These are phyloP conservation scores for Zea mays DNA, from an alignment of 176 grass and related monocot genomes.

Conservation along the genomic window DNA sequence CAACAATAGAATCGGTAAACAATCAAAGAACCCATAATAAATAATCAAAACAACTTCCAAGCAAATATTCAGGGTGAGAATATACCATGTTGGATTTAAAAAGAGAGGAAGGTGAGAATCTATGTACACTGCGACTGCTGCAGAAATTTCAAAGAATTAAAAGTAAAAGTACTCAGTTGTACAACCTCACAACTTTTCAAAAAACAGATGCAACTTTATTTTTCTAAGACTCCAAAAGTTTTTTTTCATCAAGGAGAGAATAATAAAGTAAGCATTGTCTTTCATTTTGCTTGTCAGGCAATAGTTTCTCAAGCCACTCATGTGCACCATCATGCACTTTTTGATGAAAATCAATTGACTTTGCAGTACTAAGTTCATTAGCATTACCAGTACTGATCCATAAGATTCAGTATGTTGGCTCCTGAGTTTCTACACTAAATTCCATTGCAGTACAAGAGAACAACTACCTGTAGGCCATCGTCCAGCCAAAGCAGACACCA, in stretches of 20 bases:
- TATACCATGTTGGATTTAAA: conserved; percentile 14
- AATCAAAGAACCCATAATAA: too few relatives aligned
- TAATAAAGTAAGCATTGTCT: conserved; percentile 65
- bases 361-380: too few relatives aligned
- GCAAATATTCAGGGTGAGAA: conserved; percentile 42
- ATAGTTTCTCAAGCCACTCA: too few relatives aligned
- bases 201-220: conserved; percentile 59
- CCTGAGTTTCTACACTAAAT: conserved; percentile 59
- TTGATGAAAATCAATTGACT: too few relatives aligned
- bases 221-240: conserved; percentile 51
- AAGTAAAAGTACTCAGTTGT: conserved; percentile 46
- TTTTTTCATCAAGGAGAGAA: conserved; percentile 56
- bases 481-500: too few relatives aligned
- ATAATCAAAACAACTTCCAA: conserved; percentile 29
- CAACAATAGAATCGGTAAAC: too few relatives aligned
- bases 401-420: conserved; percentile 66
- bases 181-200: conserved; percentile 46
- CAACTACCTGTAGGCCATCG: too few relatives aligned
- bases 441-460: conserved; percentile 54
- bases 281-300: conserved; percentile 68
- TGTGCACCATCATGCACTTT: too few relatives aligned
- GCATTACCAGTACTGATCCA: conserved; percentile 28
- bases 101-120: not conserved
- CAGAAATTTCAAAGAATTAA: not conserved
- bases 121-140: not conserved